Base-by-base conservation (phyloP, 1,139 yeast genomes). In the Magnusiomyces sp. region DNA sequence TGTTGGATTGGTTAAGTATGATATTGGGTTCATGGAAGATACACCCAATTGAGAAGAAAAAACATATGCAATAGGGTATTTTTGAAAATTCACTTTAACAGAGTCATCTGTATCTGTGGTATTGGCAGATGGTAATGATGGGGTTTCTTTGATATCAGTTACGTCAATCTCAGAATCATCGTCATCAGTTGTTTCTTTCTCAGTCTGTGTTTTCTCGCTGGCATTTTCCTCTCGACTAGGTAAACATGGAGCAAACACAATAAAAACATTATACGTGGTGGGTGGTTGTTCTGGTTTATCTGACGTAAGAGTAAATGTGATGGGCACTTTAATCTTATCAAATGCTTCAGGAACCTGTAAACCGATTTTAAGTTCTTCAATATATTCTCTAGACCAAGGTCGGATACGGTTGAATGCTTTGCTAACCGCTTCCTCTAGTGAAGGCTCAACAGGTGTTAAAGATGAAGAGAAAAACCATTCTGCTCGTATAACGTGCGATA, bases 391-490 rank as follows among this genome's bases (percentile, higher is more conserved):
- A 2, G 65, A 61, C 68, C 69, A 67, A 1, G 71, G 71, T 46
- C 57, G 53, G 45, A 62, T 58, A 34, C 56, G 58, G 32, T 50
- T 48, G 39, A 52, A 67, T 9, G 69, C 67, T 16, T 51, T 50
- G 38, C 53, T 58, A 2, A 67, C 47, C 2, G 59, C 61, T 5
- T 49, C 55, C 36, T 67, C 71, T 51, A 69, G 58, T 5, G 58
- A 58, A 1, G 68, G 66, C 37, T 63, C 67, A 14, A 64, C 54
- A 1, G 73, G 73, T 1, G 70, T 61, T 47, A 64, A 47, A 0
- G 69, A 59, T 14, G 60, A 54, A 4, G 59, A 50, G 50, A 66
- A 68, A 47, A 68, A 66, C 73, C 73, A 70, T 6, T 59, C 58
- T 13, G 66, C 56, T 13, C 64, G 52, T 19, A 58, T 55, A 2